A percentile compares a stretch with the other conserved stretches of the same genome.
Conservation (phyloP, 2,329 filamentous ascomycete species). For the Fusarium irregulare region DNA sequence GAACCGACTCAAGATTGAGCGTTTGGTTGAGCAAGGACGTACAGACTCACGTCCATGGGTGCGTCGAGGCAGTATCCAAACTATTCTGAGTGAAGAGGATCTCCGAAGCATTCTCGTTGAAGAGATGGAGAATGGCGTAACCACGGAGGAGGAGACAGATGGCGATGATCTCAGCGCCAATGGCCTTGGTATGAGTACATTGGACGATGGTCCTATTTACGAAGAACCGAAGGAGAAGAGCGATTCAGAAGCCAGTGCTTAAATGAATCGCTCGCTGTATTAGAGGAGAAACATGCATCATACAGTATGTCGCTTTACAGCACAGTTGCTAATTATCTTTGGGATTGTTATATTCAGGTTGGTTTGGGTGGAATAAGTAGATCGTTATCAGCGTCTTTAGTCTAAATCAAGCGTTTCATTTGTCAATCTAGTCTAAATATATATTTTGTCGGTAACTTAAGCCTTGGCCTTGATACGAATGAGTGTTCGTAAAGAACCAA, state of each 20-base stretch:
- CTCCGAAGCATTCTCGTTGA: constrained; percentile 60
- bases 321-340: not conserved
- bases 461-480: not conserved
- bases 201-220: constrained; percentile 42
- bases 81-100: constrained; percentile 71
- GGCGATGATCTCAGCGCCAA: constrained; percentile 47
- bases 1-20: constrained; percentile 88
- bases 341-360: constrained; percentile 8
- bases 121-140: constrained; percentile 48
- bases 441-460: not conserved
- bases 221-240: constrained; percentile 42
- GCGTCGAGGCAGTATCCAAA: constrained; percentile 66
- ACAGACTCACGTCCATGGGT: constrained; percentile 62
- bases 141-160: constrained; percentile 54
- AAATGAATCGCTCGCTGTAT: not conserved
- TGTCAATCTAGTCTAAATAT: not conserved
- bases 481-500: not conserved
- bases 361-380: not conserved
- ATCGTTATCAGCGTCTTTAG: constrained; percentile 16
- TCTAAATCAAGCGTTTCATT: constrained; percentile 18
- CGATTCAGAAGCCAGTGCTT: constrained; percentile 24
- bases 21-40: constrained; percentile 69
- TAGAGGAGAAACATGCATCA: not conserved
- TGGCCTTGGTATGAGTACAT: constrained; percentile 45
- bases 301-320: constrained; percentile 14